phyloP scores from a whole-genome alignment of 78 protist species.

The Andalucia godoyi region DNA sequence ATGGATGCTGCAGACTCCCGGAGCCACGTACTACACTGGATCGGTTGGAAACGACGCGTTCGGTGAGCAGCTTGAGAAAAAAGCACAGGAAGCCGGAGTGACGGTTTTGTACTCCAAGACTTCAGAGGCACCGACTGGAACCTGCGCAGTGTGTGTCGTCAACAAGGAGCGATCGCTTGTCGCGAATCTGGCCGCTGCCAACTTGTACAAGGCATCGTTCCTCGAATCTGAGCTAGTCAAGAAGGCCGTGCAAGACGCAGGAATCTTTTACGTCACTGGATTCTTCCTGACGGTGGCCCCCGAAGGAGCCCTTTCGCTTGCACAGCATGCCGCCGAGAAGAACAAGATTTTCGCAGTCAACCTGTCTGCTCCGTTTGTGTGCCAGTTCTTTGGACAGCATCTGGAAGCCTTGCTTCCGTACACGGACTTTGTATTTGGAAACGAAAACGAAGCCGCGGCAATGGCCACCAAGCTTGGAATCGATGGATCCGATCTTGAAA shows the following conservation, averaged over 20 bases:
- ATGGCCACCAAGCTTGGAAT: constrained; percentile 36
- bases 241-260: constrained; percentile 34
- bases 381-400: constrained; percentile 69
- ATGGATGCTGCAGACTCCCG: constrained; percentile 63
- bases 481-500: constrained; percentile 40
- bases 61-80: constrained; percentile 27
- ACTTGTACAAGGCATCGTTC: constrained; percentile 55
- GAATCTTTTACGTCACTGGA: constrained; percentile 62
- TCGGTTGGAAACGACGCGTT: constrained; percentile 80
- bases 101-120: background rate
- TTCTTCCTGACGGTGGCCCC: constrained; percentile 86
- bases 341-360: constrained; percentile 65
- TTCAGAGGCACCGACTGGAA: constrained; percentile 72
- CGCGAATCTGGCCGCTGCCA: constrained; percentile 87
- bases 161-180: constrained; percentile 68
- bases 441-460: constrained; percentile 80
- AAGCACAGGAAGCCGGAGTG: constrained; percentile 57
- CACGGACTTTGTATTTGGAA: constrained; percentile 81
- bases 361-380: constrained; percentile 86
- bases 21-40: constrained; percentile 60
- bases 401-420: constrained; percentile 52
- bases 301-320: constrained; percentile 47
- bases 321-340: constrained; percentile 58
- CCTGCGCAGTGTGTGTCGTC: constrained; percentile 78
- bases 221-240: constrained; percentile 37